Evolutionary conservation across 2,329 filamentous ascomycete species (phyloP).

Genomic region (Fusarium hainanense): DNA sequence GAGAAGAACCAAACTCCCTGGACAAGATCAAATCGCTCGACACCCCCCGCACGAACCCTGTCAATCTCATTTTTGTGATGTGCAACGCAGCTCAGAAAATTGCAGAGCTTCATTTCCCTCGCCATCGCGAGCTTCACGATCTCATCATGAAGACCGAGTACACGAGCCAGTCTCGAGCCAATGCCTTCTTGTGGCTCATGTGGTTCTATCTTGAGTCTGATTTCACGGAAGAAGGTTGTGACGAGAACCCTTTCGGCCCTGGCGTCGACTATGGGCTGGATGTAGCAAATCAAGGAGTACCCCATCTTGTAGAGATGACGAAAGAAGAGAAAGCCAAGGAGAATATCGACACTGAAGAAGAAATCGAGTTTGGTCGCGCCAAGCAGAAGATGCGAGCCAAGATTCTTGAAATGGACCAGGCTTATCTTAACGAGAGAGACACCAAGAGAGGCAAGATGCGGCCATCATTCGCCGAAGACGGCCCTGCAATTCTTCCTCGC

Average conservation of each 20-base stretch:
- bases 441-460: slow-evolving; percentile 64
- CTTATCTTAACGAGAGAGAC: slow-evolving; percentile 71
- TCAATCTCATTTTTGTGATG: slow-evolving; percentile 96
- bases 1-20: slow-evolving; percentile 82
- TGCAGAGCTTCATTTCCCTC: slow-evolving; percentile 90
- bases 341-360: slow-evolving; percentile 78
- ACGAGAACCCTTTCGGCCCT: slow-evolving; percentile 88
- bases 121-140: slow-evolving; percentile 91
- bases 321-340: slow-evolving; percentile 73
- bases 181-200: slow-evolving; percentile 95
- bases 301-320: slow-evolving; percentile 72
- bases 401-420: slow-evolving; percentile 81
- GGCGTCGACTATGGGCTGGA: slow-evolving; percentile 73
- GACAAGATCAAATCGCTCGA: slow-evolving; percentile 78
- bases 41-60: slow-evolving; percentile 87
- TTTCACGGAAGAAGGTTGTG: slow-evolving; percentile 87
- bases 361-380: slow-evolving; percentile 75
- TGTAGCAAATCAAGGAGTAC: slow-evolving; percentile 76
- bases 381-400: slow-evolving; percentile 80
- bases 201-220: slow-evolving; percentile 99
- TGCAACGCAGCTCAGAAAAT: slow-evolving; percentile 90
- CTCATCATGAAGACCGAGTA: slow-evolving; percentile 90
- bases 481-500: slow-evolving; percentile 69
- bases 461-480: slow-evolving; percentile 60
- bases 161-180: slow-evolving; percentile 84